Evolutionary conservation across 2,329 filamentous ascomycete species (phyloP).

Genomic region (Apiospora arundinis): DNA sequence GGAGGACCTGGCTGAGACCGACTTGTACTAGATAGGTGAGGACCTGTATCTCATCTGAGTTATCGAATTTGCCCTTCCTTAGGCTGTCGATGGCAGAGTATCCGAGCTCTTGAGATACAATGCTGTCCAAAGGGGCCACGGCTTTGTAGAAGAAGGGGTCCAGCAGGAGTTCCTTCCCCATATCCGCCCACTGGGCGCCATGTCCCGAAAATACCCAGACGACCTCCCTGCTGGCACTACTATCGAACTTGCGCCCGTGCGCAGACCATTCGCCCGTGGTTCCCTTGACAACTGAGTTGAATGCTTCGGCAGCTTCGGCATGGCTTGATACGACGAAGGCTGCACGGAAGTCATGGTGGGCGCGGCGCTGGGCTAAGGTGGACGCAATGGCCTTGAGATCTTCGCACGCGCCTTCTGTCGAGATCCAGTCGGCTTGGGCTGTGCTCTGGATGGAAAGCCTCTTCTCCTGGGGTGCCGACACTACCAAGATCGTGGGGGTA

Average conservation of each 20-base stretch:
- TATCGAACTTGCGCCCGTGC: constrained; percentile 24
- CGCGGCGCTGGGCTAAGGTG: constrained; percentile 23
- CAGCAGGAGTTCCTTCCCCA: constrained; percentile 45
- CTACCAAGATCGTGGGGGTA: neutral
- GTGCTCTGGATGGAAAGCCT: neutral
- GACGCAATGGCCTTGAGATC: constrained; percentile 2
- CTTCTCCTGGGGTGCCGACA: constrained; percentile 25
- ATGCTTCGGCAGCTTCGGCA: constrained; percentile 10
- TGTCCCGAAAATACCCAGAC: constrained; percentile 49
- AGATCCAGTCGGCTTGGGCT: neutral
- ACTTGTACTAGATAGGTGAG: constrained; percentile 46
- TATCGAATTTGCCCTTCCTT: constrained; percentile 30
- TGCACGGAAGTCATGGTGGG: constrained; percentile 22
- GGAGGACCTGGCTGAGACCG: constrained; percentile 40
- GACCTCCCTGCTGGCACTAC: constrained; percentile 27
- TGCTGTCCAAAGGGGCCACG: constrained; percentile 32
- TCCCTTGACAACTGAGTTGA: neutral
- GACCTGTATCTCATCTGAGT: constrained; percentile 39
- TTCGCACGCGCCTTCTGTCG: neutral
- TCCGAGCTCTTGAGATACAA: constrained; percentile 32
- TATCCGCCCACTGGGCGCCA: constrained; percentile 49
- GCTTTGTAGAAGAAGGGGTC: neutral
- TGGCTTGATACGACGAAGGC: constrained; percentile 20
- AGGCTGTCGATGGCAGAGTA: constrained; percentile 33
- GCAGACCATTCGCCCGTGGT: constrained; percentile 21